Evolutionary conservation across 2,329 filamentous ascomycete species (phyloP), one percentile per base, ranked within the genome.

Genomic region (Ceratocystis harringtonii): DNA sequence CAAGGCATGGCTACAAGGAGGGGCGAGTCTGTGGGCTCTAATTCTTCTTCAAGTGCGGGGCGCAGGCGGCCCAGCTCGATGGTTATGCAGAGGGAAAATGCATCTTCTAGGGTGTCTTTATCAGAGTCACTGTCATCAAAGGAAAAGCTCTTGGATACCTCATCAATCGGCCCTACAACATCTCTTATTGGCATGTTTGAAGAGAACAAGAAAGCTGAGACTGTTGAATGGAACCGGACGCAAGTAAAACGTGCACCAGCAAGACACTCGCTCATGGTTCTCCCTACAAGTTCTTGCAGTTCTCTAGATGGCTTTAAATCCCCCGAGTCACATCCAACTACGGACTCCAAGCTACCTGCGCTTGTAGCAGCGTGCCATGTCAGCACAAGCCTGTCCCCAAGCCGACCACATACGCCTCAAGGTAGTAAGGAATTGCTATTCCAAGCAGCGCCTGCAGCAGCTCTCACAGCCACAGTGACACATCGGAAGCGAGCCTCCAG

Each of bases 171-270:
- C 28, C 79, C 86, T 0, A 86, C 86, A 0, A 83, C 78, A 2
- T 81, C 84, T 3, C 76, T 90, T 22, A 85, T 90, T 64, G 81
- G 81, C 48, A 79, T 89, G 75, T 90, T 90, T 69, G 87, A 91
- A 74, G 77, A 79, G 68, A 78, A 50, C 7, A 15, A 5, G 25
- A 30, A 15, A 52, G 2, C 32, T 2, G 36, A 15, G 6, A 22
- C 30, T 25, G 45, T 2, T 3, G 10, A 28, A 19, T 57, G 19
- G 22, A 62, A 48, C 12, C 61, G 25, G 32, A 62, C 7, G 5
- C 36, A 22, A 25, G 41, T 1, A 22, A 30, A 25, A 12, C 25
- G 17, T n/a, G n/a, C 12, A 22, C 12, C 28, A 10, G 1, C 55
- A 32, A 48, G 61, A 32, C 61, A 62, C 19, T 62, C 61, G 7